Evolutionary conservation across 345 rosid genomes (phyloP), one percentile per base, ranked within the genome.

Genomic region (Physaria fendleri): DNA sequence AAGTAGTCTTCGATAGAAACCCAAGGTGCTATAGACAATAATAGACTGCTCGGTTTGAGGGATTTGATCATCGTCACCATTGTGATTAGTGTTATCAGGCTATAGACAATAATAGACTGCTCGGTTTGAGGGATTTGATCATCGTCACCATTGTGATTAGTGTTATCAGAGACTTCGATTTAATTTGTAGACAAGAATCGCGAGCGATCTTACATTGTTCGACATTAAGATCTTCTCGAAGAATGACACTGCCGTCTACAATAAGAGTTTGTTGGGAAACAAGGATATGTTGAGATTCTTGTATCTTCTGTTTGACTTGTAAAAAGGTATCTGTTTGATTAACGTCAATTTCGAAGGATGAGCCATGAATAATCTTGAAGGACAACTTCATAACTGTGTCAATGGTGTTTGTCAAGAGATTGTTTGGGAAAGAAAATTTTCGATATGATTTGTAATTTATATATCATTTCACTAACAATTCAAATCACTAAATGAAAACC

Each of bases 221-320:
- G 3, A 85, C 65, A 12, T 74, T 75, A 2, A 29, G 74, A 0
- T 88, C 84, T 15, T 92, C 95, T 46, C 66, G 2, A 27, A 9
- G 75, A 55, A 21, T 43, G 47, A 77, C 52, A 8, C 54, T 64
- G 56, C 78, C 87, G 6, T 86, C 62, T 78, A 86, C 80, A 42
- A 80, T 49, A 35, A 88, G 73, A 43, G 79, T 81, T 71, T 91
- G 95, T 21, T 43, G 49, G n/a, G 64, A 41, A 5, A 79, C 16
- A 9, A 89, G 81, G 4, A 88, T 76, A 4, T 73, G 72, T 11
- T 78, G 84, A 76, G 77, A 79, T 48, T 78, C 81, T 4, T 77
- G 74, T 17, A 92, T 72, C 65, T 83, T 81, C 43, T 76, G 77
- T 68, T 88, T 88, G 77, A 88, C 82, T 40, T 81, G 81, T 0